phyloP scores from a whole-genome alignment of 2,329 filamentous ascomycete species.

The Penicillium decumbens region DNA sequence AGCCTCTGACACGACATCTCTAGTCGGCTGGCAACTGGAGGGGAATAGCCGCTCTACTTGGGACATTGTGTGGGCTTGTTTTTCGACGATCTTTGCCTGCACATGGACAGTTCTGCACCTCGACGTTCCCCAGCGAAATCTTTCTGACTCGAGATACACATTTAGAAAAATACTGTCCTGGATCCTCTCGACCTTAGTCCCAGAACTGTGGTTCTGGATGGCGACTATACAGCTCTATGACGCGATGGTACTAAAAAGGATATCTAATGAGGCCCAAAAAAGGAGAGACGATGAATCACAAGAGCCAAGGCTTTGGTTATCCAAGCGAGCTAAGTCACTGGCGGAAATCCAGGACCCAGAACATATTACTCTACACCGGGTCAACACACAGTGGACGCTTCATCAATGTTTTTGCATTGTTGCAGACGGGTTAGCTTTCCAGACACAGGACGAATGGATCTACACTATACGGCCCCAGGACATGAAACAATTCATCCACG shows the following conservation, averaged over 20 bases:
- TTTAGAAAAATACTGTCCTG: background rate
- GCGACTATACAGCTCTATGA: conserved; percentile 2
- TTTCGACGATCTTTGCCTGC: conserved; percentile 16
- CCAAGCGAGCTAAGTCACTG: background rate
- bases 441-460: conserved; percentile 8
- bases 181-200: conserved; percentile 4
- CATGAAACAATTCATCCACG: conserved; percentile 6
- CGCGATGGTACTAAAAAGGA: background rate
- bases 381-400: conserved; percentile 1
- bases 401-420: conserved; percentile 4
- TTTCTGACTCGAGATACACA: background rate
- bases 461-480: conserved; percentile 4
- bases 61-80: conserved; percentile 18
- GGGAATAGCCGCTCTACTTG: conserved; percentile 10
- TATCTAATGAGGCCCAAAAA: conserved; percentile 3
- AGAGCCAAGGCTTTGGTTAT: background rate
- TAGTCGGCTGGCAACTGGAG: conserved; percentile 11
- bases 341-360: background rate
- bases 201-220: conserved; percentile 1
- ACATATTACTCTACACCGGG: background rate
- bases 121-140: background rate
- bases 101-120: conserved; percentile 16
- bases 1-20: conserved; percentile 5
- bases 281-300: background rate
- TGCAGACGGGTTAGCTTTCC: conserved; percentile 3